Percentiles rank a stretch among this genome's conserved stretches.
phyloP scores from a whole-genome alignment of 441 rosid species.

The Macaranga tanarius region DNA sequence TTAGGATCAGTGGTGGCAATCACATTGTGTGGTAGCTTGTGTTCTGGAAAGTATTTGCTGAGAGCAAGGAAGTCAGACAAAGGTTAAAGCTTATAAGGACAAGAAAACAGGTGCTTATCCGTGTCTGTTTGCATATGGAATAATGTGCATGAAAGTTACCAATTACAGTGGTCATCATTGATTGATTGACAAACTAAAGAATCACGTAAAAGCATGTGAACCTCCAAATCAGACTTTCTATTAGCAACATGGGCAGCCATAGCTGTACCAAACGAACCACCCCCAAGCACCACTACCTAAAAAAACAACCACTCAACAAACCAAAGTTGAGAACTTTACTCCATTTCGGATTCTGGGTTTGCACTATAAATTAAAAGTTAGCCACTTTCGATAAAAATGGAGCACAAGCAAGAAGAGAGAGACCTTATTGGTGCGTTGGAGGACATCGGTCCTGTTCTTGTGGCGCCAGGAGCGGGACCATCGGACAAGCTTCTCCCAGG shows the following conservation, averaged over 20 bases:
- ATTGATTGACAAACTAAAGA: conserved; percentile 64
- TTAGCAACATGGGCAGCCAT: conserved; percentile 92
- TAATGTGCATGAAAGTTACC: conserved; percentile 30
- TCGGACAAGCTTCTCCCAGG: conserved; percentile 87
- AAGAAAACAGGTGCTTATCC: neutral
- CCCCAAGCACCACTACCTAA: conserved; percentile 93
- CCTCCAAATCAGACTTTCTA: conserved; percentile 65
- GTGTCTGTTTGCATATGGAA: neutral
- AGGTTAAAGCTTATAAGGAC: neutral
- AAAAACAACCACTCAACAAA: neutral
- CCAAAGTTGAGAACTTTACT: neutral
- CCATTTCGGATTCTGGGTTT: neutral
- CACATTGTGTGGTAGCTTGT: conserved; percentile 76
- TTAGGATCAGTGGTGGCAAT: conserved; percentile 75
- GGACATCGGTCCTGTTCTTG: conserved; percentile 67
- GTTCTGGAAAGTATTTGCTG: conserved; percentile 83
- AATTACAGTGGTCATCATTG: conserved; percentile 55
- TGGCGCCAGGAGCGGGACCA: conserved; percentile 92
- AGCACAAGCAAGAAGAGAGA: neutral
- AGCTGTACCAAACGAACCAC: conserved; percentile 95
- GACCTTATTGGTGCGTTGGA: conserved; percentile 80
- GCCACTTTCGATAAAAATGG: neutral
- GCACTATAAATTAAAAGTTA: neutral
- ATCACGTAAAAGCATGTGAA: conserved; percentile 80
- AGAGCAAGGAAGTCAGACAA: conserved; percentile 17